These are phyloP conservation scores for Wakefieldia striispora DNA, from an alignment of 768 basidiomycete genomes.

Conservation along the genomic window DNA sequence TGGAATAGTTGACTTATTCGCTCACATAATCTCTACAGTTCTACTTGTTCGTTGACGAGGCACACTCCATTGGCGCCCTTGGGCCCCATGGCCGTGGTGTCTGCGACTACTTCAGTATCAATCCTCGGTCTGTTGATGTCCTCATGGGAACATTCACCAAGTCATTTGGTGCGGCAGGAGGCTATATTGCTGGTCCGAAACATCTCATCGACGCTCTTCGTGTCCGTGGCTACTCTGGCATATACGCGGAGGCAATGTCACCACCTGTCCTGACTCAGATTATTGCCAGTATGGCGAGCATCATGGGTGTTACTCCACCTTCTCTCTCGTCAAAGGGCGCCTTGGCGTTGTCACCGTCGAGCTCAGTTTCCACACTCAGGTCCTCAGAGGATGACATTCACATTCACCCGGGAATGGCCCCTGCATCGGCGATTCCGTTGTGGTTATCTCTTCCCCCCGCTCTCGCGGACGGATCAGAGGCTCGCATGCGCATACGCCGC, in stretches of 20 bases:
- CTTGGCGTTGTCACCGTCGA: slow-evolving; percentile 31
- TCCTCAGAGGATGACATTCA: slow-evolving; percentile 43
- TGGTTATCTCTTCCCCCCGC: slow-evolving; percentile 77
- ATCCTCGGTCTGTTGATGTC: slow-evolving; percentile 81
- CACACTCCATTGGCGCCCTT: slow-evolving; percentile 94
- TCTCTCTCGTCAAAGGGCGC: slow-evolving; percentile 27
- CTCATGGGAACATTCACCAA: slow-evolving; percentile 99
- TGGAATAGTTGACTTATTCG: slow-evolving; percentile 9
- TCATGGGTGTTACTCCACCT: slow-evolving; percentile 77
- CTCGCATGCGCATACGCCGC: slow-evolving; percentile 74
- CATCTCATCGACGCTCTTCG: slow-evolving; percentile 79
- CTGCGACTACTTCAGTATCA: slow-evolving; percentile 87
- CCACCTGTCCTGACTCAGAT: slow-evolving; percentile 92
- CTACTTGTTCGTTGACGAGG: slow-evolving; percentile 94
- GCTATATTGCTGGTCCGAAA: slow-evolving; percentile 89
- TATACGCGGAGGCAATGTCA: slow-evolving; percentile 88
- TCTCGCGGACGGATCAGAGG: slow-evolving; percentile 83
- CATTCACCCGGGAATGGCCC: slow-evolving; percentile 67
- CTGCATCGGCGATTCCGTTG: slow-evolving; percentile 58
- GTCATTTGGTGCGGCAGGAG: slow-evolving; percentile 91
- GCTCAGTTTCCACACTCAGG: slow-evolving; percentile 26
- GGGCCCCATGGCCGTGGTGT: slow-evolving; percentile 95
- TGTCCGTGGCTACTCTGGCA: slow-evolving; percentile 72
- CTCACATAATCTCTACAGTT: slow-evolving; percentile 53
- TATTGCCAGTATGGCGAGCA: slow-evolving; percentile 89